These are phyloP conservation scores for Atkinsonella hypoxylon DNA, from an alignment of 2,329 filamentous ascomycete genomes.

Conservation along the genomic window DNA sequence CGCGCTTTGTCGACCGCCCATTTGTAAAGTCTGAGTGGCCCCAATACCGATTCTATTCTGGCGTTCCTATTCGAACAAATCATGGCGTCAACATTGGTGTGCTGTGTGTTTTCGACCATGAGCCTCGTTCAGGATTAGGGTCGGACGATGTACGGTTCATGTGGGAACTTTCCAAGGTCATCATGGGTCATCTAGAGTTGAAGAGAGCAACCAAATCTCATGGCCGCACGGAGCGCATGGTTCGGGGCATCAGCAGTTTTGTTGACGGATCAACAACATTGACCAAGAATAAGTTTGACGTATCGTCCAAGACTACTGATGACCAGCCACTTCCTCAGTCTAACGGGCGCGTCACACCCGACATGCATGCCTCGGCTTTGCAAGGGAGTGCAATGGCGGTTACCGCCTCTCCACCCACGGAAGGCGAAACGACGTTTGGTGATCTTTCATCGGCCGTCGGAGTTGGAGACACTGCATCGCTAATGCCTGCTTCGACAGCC, in stretches of 20 bases:
- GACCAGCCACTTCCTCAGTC: constrained; percentile 12
- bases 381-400: background rate
- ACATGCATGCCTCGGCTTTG: background rate
- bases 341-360: background rate
- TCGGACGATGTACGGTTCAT: constrained; percentile 12
- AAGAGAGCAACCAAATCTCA: constrained; percentile 14
- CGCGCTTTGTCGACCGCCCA: constrained; percentile 13
- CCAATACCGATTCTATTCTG: constrained; percentile 19
- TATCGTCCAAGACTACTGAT: background rate
- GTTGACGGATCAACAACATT: constrained; percentile 11
- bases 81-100: constrained; percentile 24
- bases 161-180: constrained; percentile 11
- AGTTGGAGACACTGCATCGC: background rate
- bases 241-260: constrained; percentile 20
- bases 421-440: too few species aligned
- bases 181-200: constrained; percentile 21
- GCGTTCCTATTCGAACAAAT: constrained; percentile 21
- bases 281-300: constrained; percentile 1
- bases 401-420: too few species aligned
- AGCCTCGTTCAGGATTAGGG: constrained; percentile 10
- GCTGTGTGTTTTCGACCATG: constrained; percentile 13
- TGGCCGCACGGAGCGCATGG: constrained; percentile 19
- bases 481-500: background rate
- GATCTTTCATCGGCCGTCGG: background rate
- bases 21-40: constrained; percentile 10